Percentiles rank a stretch among this genome's conserved stretches.
Conservation (phyloP, 495 filamentous ascomycete genomes). For the Sordaria brevicollis region DNA sequence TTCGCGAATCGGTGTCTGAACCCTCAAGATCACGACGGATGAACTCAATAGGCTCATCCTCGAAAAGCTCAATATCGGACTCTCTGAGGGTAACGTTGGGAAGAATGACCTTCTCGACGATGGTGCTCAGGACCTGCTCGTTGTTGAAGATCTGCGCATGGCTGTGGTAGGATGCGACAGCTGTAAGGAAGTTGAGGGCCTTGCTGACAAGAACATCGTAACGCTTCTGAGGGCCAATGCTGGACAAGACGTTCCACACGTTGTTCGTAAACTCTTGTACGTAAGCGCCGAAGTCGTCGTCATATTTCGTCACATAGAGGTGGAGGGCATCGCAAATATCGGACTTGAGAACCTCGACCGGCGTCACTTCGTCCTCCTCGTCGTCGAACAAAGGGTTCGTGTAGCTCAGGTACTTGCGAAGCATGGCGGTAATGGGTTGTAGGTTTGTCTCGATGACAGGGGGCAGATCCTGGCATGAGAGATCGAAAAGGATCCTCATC, state of each 20-base stretch:
- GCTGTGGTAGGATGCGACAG: constrained; percentile 61
- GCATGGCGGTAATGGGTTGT: constrained; percentile 55
- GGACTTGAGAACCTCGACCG: constrained; percentile 75
- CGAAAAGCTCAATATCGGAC: constrained; percentile 89
- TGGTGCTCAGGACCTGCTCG: constrained; percentile 59
- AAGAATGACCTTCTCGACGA: constrained; percentile 89
- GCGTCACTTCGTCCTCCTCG: constrained; percentile 78
- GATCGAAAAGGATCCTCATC: constrained; percentile 86
- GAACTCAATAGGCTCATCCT: constrained; percentile 98
- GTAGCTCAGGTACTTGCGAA: constrained; percentile 91
- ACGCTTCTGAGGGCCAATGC: constrained; percentile 75
- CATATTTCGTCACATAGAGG: constrained; percentile 84
- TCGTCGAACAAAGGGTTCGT: constrained; percentile 70
- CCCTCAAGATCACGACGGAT: constrained; percentile 93
- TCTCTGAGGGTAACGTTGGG: constrained; percentile 86
- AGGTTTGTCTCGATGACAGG: constrained; percentile 87
- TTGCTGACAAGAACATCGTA: constrained; percentile 94
- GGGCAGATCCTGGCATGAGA: constrained; percentile 92
- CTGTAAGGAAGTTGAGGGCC: constrained; percentile 86
- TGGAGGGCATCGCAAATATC: constrained; percentile 84
- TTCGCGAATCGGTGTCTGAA: constrained; percentile 85
- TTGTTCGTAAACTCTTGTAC: constrained; percentile 74
- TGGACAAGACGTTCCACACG: constrained; percentile 84
- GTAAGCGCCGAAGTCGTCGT: constrained; percentile 76
- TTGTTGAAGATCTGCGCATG: constrained; percentile 83